A percentile compares a stretch with the other conserved stretches of the same genome.
Conservation (phyloP, 225 moss, liverwort and hornwort genomes). For the Polytrichum formosum region DNA sequence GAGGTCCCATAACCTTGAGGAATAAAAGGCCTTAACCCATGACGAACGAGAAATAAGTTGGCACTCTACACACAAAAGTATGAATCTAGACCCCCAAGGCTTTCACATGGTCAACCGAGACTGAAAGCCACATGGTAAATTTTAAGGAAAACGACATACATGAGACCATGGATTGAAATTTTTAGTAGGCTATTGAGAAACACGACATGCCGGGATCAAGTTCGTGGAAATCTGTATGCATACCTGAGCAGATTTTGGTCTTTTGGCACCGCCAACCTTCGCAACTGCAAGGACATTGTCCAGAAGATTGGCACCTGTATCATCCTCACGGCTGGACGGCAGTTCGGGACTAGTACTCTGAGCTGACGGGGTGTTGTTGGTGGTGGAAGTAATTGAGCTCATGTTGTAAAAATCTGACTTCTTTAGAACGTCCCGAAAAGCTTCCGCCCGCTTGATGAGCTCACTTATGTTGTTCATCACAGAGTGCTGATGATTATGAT, state of each 20-base stretch:
- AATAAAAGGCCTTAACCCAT: too few relatives aligned
- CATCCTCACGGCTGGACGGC: constrained; percentile 6
- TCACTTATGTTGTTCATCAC: constrained; percentile 27
- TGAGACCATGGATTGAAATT: too few relatives aligned
- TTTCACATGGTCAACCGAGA: too few relatives aligned
- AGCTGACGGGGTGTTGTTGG: constrained; percentile 8
- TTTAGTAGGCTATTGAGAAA: too few relatives aligned
- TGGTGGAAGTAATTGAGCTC: constrained; percentile 9
- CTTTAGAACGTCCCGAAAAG: constrained; percentile 32
- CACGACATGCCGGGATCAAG: too few relatives aligned
- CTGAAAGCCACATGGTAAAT: too few relatives aligned
- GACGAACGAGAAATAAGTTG: too few relatives aligned
- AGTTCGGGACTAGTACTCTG: constrained; percentile 17
- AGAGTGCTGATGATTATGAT: constrained; percentile 2
- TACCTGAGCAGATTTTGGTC: not conserved
- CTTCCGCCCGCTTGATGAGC: constrained; percentile 34
- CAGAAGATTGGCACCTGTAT: constrained; percentile 13
- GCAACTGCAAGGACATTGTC: constrained; percentile 17
- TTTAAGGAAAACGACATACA: too few relatives aligned
- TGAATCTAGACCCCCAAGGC: too few relatives aligned
- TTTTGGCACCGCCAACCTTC: constrained; percentile 3
- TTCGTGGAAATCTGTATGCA: too few relatives aligned
- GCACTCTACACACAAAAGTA: too few relatives aligned
- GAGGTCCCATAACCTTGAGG: too few relatives aligned
- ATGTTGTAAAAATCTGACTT: constrained; percentile 11